A percentile compares a stretch with the other conserved stretches of the same genome.
Evolutionary conservation across 257 asterid genomes (phyloP).

Genomic region (Jasminum sambac): DNA sequence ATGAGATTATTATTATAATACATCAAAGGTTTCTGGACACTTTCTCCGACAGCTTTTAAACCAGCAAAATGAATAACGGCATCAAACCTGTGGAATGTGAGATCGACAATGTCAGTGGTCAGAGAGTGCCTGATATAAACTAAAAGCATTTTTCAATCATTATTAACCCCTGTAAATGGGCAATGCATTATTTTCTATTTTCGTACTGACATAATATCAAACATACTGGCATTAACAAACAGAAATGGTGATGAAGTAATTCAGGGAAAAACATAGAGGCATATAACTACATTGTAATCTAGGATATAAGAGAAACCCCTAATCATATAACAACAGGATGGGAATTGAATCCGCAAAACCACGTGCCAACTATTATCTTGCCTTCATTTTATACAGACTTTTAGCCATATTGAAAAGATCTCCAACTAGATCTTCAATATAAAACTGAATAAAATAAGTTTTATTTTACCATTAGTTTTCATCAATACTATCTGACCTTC

Average conservation of each 20-base stretch:
- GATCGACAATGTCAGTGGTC: neutral
- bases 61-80: slow-evolving; percentile 82
- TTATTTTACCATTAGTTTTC: neutral
- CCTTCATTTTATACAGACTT: neutral
- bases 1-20: slow-evolving; percentile 65
- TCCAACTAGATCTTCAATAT: neutral
- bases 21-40: slow-evolving; percentile 61
- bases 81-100: slow-evolving; percentile 48
- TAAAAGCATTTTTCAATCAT: neutral
- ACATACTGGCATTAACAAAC: neutral
- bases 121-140: slow-evolving; percentile 7
- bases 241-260: neutral
- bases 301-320: neutral
- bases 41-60: slow-evolving; percentile 74
- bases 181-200: neutral
- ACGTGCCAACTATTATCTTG: neutral
- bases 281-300: neutral
- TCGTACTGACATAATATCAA: neutral
- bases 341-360: neutral
- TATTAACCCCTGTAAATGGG: neutral
- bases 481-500: neutral
- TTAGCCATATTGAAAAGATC: neutral
- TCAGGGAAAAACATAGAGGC: neutral
- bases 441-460: neutral
- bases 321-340: neutral